Conservation (phyloP, 805 yeast species). For the Komagataella mondaviorum region DNA sequence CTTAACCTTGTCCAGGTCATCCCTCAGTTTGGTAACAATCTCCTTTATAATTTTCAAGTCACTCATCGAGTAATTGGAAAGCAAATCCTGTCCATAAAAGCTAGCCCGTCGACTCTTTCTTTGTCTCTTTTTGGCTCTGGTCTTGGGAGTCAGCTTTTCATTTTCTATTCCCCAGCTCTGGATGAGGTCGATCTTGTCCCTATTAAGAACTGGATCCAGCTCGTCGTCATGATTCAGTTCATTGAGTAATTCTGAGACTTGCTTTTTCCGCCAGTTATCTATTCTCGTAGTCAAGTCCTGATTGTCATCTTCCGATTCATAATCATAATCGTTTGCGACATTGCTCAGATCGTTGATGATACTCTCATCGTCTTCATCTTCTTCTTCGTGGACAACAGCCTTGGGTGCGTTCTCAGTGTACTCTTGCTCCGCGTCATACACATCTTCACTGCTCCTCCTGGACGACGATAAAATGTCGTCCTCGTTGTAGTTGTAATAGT, state of each 20-base stretch:
- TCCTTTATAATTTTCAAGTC: constrained; percentile 10
- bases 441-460: constrained; percentile 4
- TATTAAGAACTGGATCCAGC: constrained; percentile 9
- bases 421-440: constrained; percentile 6
- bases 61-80: constrained; percentile 8
- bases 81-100: constrained; percentile 11
- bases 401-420: background rate
- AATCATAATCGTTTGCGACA: constrained; percentile 6
- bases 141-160: constrained; percentile 1
- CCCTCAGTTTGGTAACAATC: constrained; percentile 9
- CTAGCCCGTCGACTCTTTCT: background rate
- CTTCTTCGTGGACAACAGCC: constrained; percentile 3
- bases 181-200: constrained; percentile 12
- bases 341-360: constrained; percentile 14
- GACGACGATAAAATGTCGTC: constrained; percentile 1
- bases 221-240: constrained; percentile 5
- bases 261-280: constrained; percentile 18
- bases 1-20: background rate
- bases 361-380: constrained; percentile 14
- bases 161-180: constrained; percentile 19
- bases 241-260: constrained; percentile 10
- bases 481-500: constrained; percentile 2
- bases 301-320: constrained; percentile 5
- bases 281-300: constrained; percentile 15
- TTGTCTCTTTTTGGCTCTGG: background rate